Conservation (phyloP, 2,329 filamentous ascomycete genomes). For the Fusarium armeniacum region DNA sequence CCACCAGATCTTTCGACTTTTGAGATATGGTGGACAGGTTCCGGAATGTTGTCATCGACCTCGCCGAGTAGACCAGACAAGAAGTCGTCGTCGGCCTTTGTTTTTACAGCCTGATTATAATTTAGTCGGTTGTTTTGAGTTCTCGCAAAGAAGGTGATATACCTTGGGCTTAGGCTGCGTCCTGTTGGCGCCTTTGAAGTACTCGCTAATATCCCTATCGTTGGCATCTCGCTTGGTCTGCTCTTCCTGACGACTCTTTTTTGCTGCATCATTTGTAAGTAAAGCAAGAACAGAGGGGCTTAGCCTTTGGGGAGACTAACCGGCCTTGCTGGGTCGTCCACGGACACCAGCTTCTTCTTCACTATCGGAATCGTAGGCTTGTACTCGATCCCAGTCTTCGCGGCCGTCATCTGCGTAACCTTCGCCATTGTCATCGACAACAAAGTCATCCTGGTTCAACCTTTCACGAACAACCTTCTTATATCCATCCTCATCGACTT, state of each 20-base stretch:
- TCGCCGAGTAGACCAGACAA: constrained; percentile 87
- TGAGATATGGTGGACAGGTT: constrained; percentile 67
- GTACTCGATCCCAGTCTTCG: constrained; percentile 89
- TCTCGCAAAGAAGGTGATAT: constrained; percentile 17
- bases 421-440: constrained; percentile 97
- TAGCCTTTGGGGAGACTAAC: constrained; percentile 54
- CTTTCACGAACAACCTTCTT: constrained; percentile 93
- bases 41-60: constrained; percentile 80
- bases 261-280: constrained; percentile 66
- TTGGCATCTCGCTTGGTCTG: constrained; percentile 87
- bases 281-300: neutral
- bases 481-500: constrained; percentile 96
- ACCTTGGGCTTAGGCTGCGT: constrained; percentile 86
- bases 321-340: constrained; percentile 65
- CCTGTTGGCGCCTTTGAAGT: constrained; percentile 82
- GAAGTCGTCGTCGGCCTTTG: constrained; percentile 90
- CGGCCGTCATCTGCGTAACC: constrained; percentile 97
- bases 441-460: constrained; percentile 95
- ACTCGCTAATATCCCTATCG: constrained; percentile 93
- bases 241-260: constrained; percentile 90
- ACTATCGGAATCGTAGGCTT: constrained; percentile 79
- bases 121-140: constrained; percentile 1
- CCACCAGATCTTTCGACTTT: constrained; percentile 79
- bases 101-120: constrained; percentile 74
- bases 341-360: constrained; percentile 64